Percentiles rank a stretch among this genome's conserved stretches.
Evolutionary conservation across 768 basidiomycete genomes (phyloP).

Genomic region (Coprinopsis strossmayeri): DNA sequence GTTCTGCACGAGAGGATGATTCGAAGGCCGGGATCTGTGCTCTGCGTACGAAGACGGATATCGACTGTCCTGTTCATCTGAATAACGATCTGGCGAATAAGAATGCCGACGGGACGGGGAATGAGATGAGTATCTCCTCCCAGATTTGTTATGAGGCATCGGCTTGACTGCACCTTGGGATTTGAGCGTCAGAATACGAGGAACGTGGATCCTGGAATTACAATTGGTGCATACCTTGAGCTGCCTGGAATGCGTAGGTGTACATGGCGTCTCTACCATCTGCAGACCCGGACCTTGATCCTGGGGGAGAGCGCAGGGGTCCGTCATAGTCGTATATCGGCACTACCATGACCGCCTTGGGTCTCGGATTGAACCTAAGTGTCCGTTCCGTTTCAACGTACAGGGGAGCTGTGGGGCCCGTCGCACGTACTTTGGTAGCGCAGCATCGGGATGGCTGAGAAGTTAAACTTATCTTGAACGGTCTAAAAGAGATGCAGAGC

Average conservation of each 20-base stretch:
- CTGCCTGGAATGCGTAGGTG: neutral
- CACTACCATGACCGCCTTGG: slow-evolving; percentile 9
- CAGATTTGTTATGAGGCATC: neutral
- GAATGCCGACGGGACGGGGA: neutral
- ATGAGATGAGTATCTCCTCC: neutral
- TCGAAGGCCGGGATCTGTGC: slow-evolving; percentile 5
- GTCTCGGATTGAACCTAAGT: slow-evolving; percentile 6
- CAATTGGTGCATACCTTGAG: neutral
- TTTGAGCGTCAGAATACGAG: no score
- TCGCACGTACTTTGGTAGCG: slow-evolving; percentile 2
- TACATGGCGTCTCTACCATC: neutral
- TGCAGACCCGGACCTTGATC: neutral
- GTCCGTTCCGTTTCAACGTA: neutral
- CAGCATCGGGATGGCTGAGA: slow-evolving; percentile 4
- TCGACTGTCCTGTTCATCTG: neutral
- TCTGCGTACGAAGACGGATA: neutral
- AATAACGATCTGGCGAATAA: neutral
- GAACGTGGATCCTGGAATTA: neutral
- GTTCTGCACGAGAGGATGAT: slow-evolving; percentile 2
- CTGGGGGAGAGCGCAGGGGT: neutral
- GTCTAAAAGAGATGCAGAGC: neutral
- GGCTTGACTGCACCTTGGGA: no score
- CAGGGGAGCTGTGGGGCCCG: neutral
- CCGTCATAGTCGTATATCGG: slow-evolving; percentile 9
- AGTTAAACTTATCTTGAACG: neutral